Evolutionary conservation across 352 stramenopile genomes (phyloP).

Genomic region (Pythium monospermum): DNA sequence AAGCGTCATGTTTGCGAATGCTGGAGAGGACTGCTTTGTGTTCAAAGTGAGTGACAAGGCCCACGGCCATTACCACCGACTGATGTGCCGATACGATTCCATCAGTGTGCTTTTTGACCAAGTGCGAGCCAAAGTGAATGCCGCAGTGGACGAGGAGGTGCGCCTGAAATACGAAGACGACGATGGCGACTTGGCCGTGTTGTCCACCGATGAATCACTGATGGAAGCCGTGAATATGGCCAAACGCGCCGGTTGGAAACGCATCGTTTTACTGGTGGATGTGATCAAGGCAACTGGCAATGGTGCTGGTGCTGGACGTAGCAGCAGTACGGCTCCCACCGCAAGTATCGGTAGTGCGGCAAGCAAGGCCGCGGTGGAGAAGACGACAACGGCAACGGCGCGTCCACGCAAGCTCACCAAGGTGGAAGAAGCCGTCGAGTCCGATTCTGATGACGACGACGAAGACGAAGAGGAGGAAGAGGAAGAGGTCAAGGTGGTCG

Average conservation of each 20-base stretch:
- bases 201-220: constrained; percentile 83
- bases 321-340: no score
- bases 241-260: constrained; percentile 79
- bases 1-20: constrained; percentile 65
- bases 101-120: constrained; percentile 69
- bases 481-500: constrained; percentile 21
- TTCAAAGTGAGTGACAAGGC: constrained; percentile 86
- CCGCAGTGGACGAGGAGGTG: constrained; percentile 49
- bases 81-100: constrained; percentile 75
- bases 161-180: constrained; percentile 87
- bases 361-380: constrained; percentile 17
- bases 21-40: constrained; percentile 70
- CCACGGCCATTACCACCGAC: constrained; percentile 80
- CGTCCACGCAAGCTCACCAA: constrained; percentile 68
- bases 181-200: constrained; percentile 77
- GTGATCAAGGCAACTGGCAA: constrained; percentile 45
- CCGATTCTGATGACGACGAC: constrained; percentile 32
- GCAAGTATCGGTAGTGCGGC: constrained; percentile 20
- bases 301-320: no score
- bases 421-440: constrained; percentile 70
- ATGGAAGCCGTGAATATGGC: constrained; percentile 85
- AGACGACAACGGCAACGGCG: constrained; percentile 23
- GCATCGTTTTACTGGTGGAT: constrained; percentile 77
- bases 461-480: constrained; percentile 31
- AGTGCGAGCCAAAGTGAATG: constrained; percentile 78